Conservation (phyloP, 1,284 basidiomycete species). For the Tremellales sp. region DNA sequence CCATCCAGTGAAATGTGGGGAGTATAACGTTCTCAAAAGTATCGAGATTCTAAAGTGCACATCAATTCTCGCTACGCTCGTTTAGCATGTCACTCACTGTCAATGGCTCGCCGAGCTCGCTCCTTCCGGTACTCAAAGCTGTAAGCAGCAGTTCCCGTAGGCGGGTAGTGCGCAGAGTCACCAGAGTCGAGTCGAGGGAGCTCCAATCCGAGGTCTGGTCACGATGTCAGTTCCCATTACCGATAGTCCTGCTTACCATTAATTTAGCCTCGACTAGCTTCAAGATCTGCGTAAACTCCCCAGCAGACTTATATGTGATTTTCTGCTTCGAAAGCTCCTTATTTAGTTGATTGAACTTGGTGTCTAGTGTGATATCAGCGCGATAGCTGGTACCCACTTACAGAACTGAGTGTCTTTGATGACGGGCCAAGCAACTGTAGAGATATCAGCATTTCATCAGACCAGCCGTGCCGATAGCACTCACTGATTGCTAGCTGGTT, state of each 20-base stretch:
- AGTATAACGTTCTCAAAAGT: no score
- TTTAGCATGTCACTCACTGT: no score
- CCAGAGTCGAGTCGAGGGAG: not conserved
- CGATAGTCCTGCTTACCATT: not conserved
- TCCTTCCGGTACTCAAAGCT: constrained; percentile 7
- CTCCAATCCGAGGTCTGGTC: constrained; percentile 3
- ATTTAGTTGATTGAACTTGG: not conserved
- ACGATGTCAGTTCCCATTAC: not conserved
- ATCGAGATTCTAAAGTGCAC: no score
- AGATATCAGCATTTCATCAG: not conserved
- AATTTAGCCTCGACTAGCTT: constrained; percentile 4
- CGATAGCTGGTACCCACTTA: not conserved
- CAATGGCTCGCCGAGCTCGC: no score
- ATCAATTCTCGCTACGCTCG: no score
- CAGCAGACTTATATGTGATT: not conserved
- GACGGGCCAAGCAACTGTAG: constrained; percentile 2
- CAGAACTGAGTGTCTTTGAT: constrained; percentile 1
- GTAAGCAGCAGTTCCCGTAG: constrained; percentile 7
- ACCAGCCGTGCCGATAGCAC: not conserved
- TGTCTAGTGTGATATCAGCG: no score
- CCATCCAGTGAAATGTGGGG: no score
- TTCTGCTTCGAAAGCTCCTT: not conserved
- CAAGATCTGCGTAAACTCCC: not conserved
- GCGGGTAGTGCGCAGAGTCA: constrained; percentile 2
- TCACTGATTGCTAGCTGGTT: constrained; percentile 1